Evolutionary conservation across 129 eudicot species (phyloP).

Genomic region (Kitagawia praeruptora): DNA sequence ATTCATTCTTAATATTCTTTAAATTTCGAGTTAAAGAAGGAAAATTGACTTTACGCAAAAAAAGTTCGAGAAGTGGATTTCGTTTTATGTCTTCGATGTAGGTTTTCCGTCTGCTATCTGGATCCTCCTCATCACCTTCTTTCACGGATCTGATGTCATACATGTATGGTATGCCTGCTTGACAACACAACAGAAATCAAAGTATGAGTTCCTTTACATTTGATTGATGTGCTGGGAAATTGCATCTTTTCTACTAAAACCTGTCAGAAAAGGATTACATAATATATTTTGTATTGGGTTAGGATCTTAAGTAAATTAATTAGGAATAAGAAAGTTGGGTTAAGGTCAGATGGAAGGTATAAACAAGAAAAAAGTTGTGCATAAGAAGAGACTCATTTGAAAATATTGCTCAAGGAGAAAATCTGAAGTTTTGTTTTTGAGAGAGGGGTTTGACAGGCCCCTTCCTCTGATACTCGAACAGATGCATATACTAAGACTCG

Average conservation of each 20-base stretch:
- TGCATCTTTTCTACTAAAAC: too few species aligned
- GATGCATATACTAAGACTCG: too few species aligned
- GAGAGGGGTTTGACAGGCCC: not conserved
- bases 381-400: not conserved
- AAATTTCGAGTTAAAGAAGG: not conserved
- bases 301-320: too few species aligned
- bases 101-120: not conserved
- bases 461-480: not conserved
- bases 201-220: not conserved
- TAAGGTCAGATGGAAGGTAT: too few species aligned
- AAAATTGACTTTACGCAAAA: not conserved
- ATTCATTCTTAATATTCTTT: not conserved
- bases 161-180: not conserved
- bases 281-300: too few species aligned
- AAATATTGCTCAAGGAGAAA: too few species aligned
- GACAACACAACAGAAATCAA: not conserved
- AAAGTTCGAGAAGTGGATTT: not conserved
- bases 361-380: not conserved
- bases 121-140: slow-evolving; percentile 1
- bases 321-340: too few species aligned
- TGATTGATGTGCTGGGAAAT: not conserved
- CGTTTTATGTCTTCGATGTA: not conserved
- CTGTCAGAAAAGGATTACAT: too few species aligned
- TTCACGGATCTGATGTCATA: not conserved
- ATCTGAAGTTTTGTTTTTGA: too few species aligned